Evolutionary conservation across 1,139 yeast species (phyloP).

Genomic region (Blastobotrys indianensis): DNA sequence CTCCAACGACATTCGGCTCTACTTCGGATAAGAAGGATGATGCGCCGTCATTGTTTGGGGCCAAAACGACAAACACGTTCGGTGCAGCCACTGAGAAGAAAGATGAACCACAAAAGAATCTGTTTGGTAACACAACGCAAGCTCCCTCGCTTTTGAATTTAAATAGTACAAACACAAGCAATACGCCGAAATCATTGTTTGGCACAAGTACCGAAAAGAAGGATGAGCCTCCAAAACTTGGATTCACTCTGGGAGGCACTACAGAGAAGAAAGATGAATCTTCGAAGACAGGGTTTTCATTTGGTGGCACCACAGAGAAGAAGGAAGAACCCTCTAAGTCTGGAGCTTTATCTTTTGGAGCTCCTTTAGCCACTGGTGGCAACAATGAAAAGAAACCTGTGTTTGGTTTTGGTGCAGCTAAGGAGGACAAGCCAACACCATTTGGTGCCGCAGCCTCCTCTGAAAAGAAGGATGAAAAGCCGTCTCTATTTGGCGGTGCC

Average conservation of each 20-base stretch:
- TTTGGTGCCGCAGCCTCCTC: slow-evolving; percentile 3
- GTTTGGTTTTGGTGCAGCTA: neutral
- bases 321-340: slow-evolving; percentile 4
- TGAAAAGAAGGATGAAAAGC: slow-evolving; percentile 12
- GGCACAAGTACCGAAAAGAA: slow-evolving; percentile 15
- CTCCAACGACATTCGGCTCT: slow-evolving; percentile 1
- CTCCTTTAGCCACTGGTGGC: too few relatives aligned
- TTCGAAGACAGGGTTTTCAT: neutral
- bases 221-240: neutral
- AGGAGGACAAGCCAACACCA: slow-evolving; percentile 5
- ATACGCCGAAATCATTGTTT: slow-evolving; percentile 9
- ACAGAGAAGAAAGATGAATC: too few relatives aligned
- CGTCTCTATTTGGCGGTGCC: slow-evolving; percentile 26
- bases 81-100: slow-evolving; percentile 8
- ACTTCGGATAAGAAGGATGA: slow-evolving; percentile 11
- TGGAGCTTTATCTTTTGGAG: too few relatives aligned
- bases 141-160: neutral
- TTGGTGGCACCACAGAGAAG: slow-evolving; percentile 11
- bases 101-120: slow-evolving; percentile 14
- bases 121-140: slow-evolving; percentile 12
- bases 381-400: too few relatives aligned
- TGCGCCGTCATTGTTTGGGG: slow-evolving; percentile 4
- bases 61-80: neutral
- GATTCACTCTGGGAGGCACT: slow-evolving; percentile 9
- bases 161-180: neutral